Evolutionary conservation across 164 flowering plant species (phyloP).

Genomic region (Nelumbo lutea): DNA sequence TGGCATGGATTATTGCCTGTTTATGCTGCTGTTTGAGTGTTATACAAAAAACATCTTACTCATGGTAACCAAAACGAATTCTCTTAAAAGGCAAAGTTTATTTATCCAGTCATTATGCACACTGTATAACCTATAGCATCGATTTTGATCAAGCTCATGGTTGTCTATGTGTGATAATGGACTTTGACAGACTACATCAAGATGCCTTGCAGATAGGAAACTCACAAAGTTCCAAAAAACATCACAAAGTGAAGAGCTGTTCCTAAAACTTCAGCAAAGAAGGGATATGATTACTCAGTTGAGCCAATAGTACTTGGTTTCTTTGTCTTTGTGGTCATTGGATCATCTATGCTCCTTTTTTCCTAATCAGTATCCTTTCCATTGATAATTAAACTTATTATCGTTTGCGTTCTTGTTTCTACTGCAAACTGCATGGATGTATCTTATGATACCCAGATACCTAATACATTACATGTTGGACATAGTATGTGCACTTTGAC

Average conservation of each 20-base stretch:
- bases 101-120: neutral
- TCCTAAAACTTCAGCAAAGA: conserved; percentile 34
- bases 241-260: conserved; percentile 36
- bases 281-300: conserved; percentile 34
- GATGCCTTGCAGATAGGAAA: conserved; percentile 42
- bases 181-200: conserved; percentile 22
- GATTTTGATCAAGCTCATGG: neutral
- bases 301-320: conserved; percentile 41
- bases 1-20: too few relatives aligned
- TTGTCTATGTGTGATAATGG: neutral
- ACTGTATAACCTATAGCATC: neutral
- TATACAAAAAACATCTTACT: too few relatives aligned
- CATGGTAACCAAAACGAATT: too few relatives aligned
- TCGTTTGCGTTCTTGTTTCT: neutral
- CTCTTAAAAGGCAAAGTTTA: neutral
- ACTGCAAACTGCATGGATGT: neutral
- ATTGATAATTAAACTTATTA: neutral
- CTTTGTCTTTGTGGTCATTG: conserved; percentile 43
- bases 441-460: neutral
- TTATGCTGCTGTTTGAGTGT: too few relatives aligned
- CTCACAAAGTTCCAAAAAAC: conserved; percentile 35
- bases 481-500: too few relatives aligned
- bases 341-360: conserved; percentile 28
- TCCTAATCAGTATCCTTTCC: neutral
- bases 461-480: too few relatives aligned